Conservation (phyloP, 2,329 filamentous ascomycete genomes). For the Xylariaceae sp. region DNA sequence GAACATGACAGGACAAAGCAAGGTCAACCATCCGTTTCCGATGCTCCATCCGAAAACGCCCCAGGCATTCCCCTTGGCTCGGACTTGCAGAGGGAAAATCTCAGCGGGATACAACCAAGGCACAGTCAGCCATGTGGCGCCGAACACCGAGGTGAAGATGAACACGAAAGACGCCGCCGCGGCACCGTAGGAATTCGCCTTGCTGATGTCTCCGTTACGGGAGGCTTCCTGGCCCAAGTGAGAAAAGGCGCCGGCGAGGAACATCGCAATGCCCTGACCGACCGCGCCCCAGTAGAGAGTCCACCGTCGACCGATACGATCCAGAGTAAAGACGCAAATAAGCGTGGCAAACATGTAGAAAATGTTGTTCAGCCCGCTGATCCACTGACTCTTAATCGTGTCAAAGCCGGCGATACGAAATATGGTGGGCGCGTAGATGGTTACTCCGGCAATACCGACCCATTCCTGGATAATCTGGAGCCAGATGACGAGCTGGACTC, state of each 20-base stretch:
- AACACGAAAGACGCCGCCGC: constrained; percentile 74
- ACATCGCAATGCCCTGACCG: constrained; percentile 68
- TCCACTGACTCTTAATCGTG: constrained; percentile 63
- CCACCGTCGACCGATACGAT: constrained; percentile 69
- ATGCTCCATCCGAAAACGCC: constrained; percentile 77
- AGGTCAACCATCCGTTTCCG: constrained; percentile 65
- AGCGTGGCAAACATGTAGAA: constrained; percentile 65
- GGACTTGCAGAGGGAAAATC: constrained; percentile 71
- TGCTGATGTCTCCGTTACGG: constrained; percentile 46
- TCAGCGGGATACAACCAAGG: constrained; percentile 70
- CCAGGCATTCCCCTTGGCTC: constrained; percentile 76
- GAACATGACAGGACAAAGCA: constrained; percentile 35
- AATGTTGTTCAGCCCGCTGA: constrained; percentile 57
- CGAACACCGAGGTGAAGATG: constrained; percentile 67
- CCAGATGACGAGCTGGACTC: constrained; percentile 72
- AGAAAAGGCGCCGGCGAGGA: constrained; percentile 65
- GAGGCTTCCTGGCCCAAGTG: constrained; percentile 54
- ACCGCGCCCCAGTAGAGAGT: constrained; percentile 70
- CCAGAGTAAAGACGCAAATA: constrained; percentile 70
- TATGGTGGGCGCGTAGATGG: constrained; percentile 60
- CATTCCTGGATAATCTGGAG: constrained; percentile 72
- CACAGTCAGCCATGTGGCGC: constrained; percentile 63
- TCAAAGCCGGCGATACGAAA: constrained; percentile 70
- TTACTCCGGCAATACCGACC: constrained; percentile 71
- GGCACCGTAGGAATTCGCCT: constrained; percentile 57